phyloP scores from a whole-genome alignment of 805 yeast species.

The Schizosaccharomyces cryophilus region DNA sequence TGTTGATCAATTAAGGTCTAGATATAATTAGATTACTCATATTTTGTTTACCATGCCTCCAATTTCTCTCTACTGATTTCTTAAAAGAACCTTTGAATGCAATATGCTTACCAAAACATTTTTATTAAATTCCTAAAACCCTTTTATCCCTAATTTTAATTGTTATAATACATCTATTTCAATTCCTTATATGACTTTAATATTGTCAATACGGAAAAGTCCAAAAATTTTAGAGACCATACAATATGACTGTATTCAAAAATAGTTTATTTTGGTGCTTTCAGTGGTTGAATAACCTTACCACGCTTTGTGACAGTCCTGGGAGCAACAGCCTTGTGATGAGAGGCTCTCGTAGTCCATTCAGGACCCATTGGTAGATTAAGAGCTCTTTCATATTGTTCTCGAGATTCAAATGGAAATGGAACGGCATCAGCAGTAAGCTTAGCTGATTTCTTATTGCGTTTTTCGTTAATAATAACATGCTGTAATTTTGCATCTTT shows the following conservation, averaged over 20 bases:
- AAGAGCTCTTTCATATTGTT: slow-evolving; percentile 81
- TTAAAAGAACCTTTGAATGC: not conserved
- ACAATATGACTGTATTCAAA: not conserved
- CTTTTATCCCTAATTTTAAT: not conserved
- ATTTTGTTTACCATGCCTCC: not conserved
- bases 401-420: slow-evolving; percentile 76
- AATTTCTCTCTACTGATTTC: not conserved
- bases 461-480: slow-evolving; percentile 74
- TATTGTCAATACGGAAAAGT: too few relatives aligned
- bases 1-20: not conserved
- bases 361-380: slow-evolving; percentile 94
- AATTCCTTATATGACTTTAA: too few relatives aligned
- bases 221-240: too few relatives aligned
- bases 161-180: too few relatives aligned
- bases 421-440: slow-evolving; percentile 82
- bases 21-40: not conserved
- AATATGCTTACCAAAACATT: too few relatives aligned
- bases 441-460: slow-evolving; percentile 61
- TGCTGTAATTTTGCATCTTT: slow-evolving; percentile 49
- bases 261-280: slow-evolving; percentile 10
- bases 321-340: slow-evolving; percentile 75
- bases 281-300: slow-evolving; percentile 69
- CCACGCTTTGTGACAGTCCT: slow-evolving; percentile 70
- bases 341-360: slow-evolving; percentile 75
- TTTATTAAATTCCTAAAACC: not conserved